Percentiles rank a stretch among this genome's conserved stretches.
These are phyloP conservation scores for Theobroma grandiflorum DNA, from an alignment of 441 rosid genomes.

Conservation along the genomic window DNA sequence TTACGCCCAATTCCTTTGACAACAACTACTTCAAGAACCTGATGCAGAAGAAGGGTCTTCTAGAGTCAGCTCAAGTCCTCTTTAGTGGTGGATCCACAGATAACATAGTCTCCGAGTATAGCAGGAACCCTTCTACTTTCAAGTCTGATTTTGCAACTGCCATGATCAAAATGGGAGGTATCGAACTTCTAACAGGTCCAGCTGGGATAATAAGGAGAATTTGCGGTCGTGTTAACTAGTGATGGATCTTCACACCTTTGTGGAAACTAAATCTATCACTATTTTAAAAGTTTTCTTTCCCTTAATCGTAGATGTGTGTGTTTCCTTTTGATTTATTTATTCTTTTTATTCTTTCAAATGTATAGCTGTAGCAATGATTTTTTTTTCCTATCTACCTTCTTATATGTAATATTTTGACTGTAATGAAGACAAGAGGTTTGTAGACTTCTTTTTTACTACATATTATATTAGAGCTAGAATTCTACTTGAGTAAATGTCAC, in stretches of 20 bases:
- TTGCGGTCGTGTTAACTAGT: constrained; percentile 48
- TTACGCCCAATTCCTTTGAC: constrained; percentile 63
- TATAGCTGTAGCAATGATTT: too few relatives aligned
- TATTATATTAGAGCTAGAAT: too few relatives aligned
- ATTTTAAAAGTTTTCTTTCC: neutral
- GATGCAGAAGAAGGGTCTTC: constrained; percentile 58
- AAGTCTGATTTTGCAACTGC: constrained; percentile 57
- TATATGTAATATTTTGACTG: too few relatives aligned
- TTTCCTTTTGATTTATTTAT: too few relatives aligned
- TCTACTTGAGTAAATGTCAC: too few relatives aligned
- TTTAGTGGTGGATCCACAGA: constrained; percentile 60
- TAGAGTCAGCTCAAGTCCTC: constrained; percentile 53
- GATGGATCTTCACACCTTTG: neutral
- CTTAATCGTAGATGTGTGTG: neutral
- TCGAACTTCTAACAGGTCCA: constrained; percentile 47
- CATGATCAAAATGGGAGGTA: constrained; percentile 71
- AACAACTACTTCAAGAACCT: constrained; percentile 63
- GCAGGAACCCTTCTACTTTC: constrained; percentile 46
- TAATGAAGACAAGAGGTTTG: too few relatives aligned
- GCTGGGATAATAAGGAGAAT: constrained; percentile 51
- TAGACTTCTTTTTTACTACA: too few relatives aligned
- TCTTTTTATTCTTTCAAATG: neutral
- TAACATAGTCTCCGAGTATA: constrained; percentile 51
- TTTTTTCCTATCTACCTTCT: too few relatives aligned
- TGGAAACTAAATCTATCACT: neutral